phyloP scores from a whole-genome alignment of 495 filamentous ascomycete genomes.

The Penicillium paradoxum region DNA sequence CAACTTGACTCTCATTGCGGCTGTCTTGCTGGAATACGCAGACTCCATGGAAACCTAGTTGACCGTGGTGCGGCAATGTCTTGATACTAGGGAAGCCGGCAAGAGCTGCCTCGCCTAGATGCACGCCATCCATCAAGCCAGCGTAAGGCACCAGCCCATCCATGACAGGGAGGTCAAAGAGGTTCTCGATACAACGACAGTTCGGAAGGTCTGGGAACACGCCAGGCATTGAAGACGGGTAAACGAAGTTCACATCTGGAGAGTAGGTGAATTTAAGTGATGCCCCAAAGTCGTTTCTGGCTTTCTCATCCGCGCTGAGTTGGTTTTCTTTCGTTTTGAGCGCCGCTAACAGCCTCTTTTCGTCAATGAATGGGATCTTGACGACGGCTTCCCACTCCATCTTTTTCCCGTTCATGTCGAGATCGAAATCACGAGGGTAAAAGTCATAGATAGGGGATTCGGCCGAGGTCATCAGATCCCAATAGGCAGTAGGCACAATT shows the following conservation, averaged over 20 bases:
- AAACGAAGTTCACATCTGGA: slow-evolving; percentile 66
- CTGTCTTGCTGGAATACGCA: slow-evolving; percentile 97
- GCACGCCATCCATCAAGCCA: slow-evolving; percentile 81
- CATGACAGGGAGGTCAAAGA: slow-evolving; percentile 88
- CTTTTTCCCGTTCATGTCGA: slow-evolving; percentile 99
- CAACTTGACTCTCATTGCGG: slow-evolving; percentile 92
- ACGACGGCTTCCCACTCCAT: slow-evolving; percentile 99
- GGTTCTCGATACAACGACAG: slow-evolving; percentile 90
- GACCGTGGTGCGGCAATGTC: slow-evolving; percentile 72
- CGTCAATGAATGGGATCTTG: slow-evolving; percentile 98
- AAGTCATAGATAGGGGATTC: slow-evolving; percentile 98
- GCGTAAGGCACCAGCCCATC: slow-evolving; percentile 84
- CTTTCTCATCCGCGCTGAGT: slow-evolving; percentile 69
- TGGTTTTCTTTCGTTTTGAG: slow-evolving; percentile 78
- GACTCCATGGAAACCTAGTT: slow-evolving; percentile 83
- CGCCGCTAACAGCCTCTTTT: slow-evolving; percentile 72
- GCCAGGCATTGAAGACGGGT: slow-evolving; percentile 80
- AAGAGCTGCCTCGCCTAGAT: slow-evolving; percentile 71
- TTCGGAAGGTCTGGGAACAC: slow-evolving; percentile 85
- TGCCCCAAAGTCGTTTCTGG: slow-evolving; percentile 85
- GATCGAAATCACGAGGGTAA: slow-evolving; percentile 93
- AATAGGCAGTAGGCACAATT: slow-evolving; percentile 85
- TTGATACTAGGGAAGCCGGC: slow-evolving; percentile 92
- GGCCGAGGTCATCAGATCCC: slow-evolving; percentile 83
- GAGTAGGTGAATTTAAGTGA: slow-evolving; percentile 89